These are phyloP conservation scores for Saccharum hybrid DNA, from an alignment of 202 grass and related monocot genomes.

Conservation along the genomic window DNA sequence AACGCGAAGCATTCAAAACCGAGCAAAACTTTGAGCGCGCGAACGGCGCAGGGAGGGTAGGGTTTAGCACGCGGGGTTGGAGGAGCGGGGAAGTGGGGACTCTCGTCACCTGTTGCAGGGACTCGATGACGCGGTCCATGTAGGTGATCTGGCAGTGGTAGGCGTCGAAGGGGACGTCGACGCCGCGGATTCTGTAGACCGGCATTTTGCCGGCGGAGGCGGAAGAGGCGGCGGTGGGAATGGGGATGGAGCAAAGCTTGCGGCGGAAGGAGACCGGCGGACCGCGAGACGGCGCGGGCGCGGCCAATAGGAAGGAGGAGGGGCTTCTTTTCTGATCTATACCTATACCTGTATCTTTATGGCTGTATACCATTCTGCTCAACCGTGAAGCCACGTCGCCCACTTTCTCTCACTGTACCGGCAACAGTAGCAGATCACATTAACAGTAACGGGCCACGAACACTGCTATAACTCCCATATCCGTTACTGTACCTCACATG, in stretches of 20 bases:
- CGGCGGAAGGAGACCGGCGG: constrained; percentile 35
- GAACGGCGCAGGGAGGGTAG: constrained; percentile 3
- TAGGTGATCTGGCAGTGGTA: constrained; percentile 90
- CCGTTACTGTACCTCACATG: too few relatives aligned
- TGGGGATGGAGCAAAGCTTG: constrained; percentile 31
- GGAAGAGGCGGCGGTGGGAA: constrained; percentile 18
- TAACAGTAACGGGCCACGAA: too few relatives aligned
- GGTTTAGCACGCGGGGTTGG: constrained; percentile 15
- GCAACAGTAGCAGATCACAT: too few relatives aligned
- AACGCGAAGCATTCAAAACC: constrained; percentile 21
- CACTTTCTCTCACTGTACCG: too few relatives aligned
- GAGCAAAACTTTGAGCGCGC: neutral
- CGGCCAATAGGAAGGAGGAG: neutral
- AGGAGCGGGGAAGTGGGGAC: neutral
- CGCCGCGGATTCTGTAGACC: constrained; percentile 79
- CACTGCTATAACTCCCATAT: too few relatives aligned
- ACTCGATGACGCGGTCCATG: constrained; percentile 92
- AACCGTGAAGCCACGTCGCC: too few relatives aligned
- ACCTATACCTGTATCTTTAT: too few relatives aligned
- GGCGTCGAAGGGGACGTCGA: constrained; percentile 87
- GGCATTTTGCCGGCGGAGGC: constrained; percentile 64
- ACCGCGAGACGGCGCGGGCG: constrained; percentile 4
- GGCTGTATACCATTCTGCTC: too few relatives aligned
- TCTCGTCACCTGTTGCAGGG: constrained; percentile 58
- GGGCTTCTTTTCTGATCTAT: neutral